These are phyloP conservation scores for Coprinopsis marcescibilis DNA, from an alignment of 768 basidiomycete genomes.

Conservation along the genomic window DNA sequence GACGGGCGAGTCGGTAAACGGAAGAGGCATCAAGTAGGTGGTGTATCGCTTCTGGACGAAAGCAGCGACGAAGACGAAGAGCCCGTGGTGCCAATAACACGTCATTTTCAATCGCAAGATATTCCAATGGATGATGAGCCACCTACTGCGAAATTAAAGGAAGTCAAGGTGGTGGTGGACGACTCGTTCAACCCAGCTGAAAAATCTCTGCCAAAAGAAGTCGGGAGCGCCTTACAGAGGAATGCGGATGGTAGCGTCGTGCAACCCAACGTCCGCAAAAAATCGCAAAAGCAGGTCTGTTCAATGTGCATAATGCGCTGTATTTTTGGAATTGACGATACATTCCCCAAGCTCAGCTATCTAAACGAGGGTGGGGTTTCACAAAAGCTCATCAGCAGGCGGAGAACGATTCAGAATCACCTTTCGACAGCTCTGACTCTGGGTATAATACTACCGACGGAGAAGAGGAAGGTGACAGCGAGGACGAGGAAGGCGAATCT, in stretches of 20 bases:
- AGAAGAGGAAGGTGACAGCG: slow-evolving; percentile 17
- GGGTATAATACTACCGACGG: slow-evolving; percentile 30
- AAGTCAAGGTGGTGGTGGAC: slow-evolving; percentile 4
- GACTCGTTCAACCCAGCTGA: too few species aligned
- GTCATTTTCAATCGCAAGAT: too few species aligned
- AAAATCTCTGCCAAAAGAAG: slow-evolving; percentile 7
- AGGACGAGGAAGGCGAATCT: slow-evolving; percentile 18
- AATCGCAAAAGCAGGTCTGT: slow-evolving; percentile 42
- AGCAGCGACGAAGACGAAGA: slow-evolving; percentile 27
- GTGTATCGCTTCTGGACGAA: too few species aligned
- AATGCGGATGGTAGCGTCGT: slow-evolving; percentile 58
- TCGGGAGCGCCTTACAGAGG: slow-evolving; percentile 63
- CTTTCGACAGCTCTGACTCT: slow-evolving; percentile 77
- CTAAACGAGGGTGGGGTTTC: slow-evolving; percentile 43
- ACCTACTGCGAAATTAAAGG: too few species aligned
- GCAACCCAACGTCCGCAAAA: slow-evolving; percentile 44
- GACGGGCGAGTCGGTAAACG: slow-evolving; percentile 43
- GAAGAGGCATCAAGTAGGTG: too few species aligned
- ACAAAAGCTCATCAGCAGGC: slow-evolving; percentile 14
- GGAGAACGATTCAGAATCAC: slow-evolving; percentile 44
- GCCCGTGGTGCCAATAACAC: slow-evolving; percentile 10
- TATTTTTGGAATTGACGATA: background rate
- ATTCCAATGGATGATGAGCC: slow-evolving; percentile 14
- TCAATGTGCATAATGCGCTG: background rate
- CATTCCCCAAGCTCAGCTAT: slow-evolving; percentile 11